Evolutionary conservation across 2,329 filamentous ascomycete genomes (phyloP), one percentile per base, ranked within the genome.

Genomic region (Alternaria hordeiaustralica): DNA sequence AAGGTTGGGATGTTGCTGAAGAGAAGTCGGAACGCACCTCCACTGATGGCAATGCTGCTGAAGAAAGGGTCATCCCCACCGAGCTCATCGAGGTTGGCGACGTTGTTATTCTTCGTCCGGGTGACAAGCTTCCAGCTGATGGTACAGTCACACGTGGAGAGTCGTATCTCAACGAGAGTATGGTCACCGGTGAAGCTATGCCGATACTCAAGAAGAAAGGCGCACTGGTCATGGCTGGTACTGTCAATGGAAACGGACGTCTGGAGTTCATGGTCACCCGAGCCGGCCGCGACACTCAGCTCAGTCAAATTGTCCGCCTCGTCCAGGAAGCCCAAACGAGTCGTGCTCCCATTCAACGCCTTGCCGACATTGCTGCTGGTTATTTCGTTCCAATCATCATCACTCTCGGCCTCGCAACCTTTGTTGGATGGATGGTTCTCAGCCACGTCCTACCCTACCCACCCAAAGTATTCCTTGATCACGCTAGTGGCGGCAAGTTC

Each of bases 161-260:
- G 80, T 97, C 93, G 36, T 97, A 96, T 74, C 88, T 97, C 21
- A 94, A 99, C 70, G 96, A 99, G 82, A 97, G 94, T 77, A 98
- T 98, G 95, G 94, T 99, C 53, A 99, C 96, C 6, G 96, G 96
- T 69, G 96, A 99, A 82, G 92, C 96, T 3, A 95, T 97, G 87
- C 95, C 96, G 0, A 94, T 98, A 36, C 89, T 93, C 73, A 99
- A 99, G 82, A 90, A 88, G 70, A 90, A 92, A 73, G 93, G 92
- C 9, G 89, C 89, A 70, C 82, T 88, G 46, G 84, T 99, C 61
- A 96, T 98, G 78, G 96, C 94, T 55, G 96, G 96, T 28, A 98
- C 96, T 3, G 95, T 99, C 75, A 99, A 99, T 77, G 93, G 94
- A 23, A 91, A 94, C 67, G 96, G 96, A 3, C 90, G 95, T 51